A percentile compares a stretch with the other conserved stretches of the same genome.
Evolutionary conservation across 495 filamentous ascomycete species (phyloP).

Genomic region (Aspergillus indologenus): DNA sequence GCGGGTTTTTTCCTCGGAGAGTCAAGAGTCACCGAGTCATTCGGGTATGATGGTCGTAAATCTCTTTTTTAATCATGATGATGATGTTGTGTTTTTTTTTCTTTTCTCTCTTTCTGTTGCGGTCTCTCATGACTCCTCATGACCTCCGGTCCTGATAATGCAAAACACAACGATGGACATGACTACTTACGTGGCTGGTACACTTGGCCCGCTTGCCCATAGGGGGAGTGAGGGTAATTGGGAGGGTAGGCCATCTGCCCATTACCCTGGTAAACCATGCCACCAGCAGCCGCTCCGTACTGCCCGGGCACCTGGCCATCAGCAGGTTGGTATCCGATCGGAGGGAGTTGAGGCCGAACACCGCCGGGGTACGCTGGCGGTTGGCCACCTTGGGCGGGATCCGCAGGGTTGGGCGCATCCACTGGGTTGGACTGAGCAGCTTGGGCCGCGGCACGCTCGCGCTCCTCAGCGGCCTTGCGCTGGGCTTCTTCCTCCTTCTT

Average conservation of each 20-base stretch:
- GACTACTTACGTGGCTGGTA: conserved; percentile 70
- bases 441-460: conserved; percentile 64
- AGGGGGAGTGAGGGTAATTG: conserved; percentile 74
- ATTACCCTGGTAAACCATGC: conserved; percentile 57
- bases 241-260: conserved; percentile 67
- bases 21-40: conserved; percentile 5
- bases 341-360: conserved; percentile 72
- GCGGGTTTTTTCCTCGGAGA: background rate
- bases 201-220: conserved; percentile 68
- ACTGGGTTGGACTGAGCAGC: conserved; percentile 51
- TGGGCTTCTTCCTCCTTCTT: conserved; percentile 97
- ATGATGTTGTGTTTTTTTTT: conserved; percentile 1
- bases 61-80: conserved; percentile 9
- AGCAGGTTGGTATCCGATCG: conserved; percentile 76
- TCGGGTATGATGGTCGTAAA: conserved; percentile 15
- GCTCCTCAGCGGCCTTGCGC: conserved; percentile 89
- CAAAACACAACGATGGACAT: conserved; percentile 32
- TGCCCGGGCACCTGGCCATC: conserved; percentile 60
- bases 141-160: conserved; percentile 20
- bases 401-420: conserved; percentile 53
- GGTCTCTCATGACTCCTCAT: conserved; percentile 12
- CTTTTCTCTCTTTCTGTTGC: conserved; percentile 4
- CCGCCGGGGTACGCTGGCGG: conserved; percentile 56
- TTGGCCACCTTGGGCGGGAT: conserved; percentile 55
- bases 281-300: conserved; percentile 60